Conservation (phyloP, 495 filamentous ascomycete genomes). For the Friedmanniomyces endolithicus region DNA sequence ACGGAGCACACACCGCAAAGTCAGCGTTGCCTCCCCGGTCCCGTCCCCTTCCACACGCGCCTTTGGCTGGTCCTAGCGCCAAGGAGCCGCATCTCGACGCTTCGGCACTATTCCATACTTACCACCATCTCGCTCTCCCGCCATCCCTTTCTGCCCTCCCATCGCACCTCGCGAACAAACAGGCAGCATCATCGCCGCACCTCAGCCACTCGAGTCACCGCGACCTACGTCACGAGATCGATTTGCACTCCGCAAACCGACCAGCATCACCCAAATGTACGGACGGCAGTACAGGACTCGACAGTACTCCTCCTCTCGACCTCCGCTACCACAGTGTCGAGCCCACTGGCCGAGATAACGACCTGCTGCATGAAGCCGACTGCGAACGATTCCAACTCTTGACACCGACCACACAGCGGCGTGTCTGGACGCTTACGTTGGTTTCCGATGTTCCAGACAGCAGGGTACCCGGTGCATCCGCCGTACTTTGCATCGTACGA, state of each 20-base stretch:
- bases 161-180: slow-evolving; percentile 5
- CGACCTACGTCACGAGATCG: slow-evolving; percentile 6
- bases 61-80: neutral
- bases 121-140: neutral
- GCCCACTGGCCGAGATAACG: slow-evolving; percentile 16
- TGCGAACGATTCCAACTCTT: neutral
- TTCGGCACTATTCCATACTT: neutral
- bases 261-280: slow-evolving; percentile 23
- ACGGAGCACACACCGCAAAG: slow-evolving; percentile 1
- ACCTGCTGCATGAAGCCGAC: neutral
- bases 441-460: slow-evolving; percentile 25
- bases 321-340: slow-evolving; percentile 16
- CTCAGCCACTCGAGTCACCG: neutral
- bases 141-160: neutral
- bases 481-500: slow-evolving; percentile 28
- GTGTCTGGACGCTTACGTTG: slow-evolving; percentile 19
- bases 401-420: slow-evolving; percentile 5
- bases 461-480: slow-evolving; percentile 27
- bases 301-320: slow-evolving; percentile 22
- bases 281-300: slow-evolving; percentile 17
- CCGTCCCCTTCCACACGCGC: neutral
- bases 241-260: slow-evolving; percentile 15
- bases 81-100: neutral
- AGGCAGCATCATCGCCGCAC: slow-evolving; percentile 5
- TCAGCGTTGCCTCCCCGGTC: too few relatives aligned